These are phyloP conservation scores for Nematodospora anomalae DNA, from an alignment of 1,139 yeast genomes.

Conservation along the genomic window DNA sequence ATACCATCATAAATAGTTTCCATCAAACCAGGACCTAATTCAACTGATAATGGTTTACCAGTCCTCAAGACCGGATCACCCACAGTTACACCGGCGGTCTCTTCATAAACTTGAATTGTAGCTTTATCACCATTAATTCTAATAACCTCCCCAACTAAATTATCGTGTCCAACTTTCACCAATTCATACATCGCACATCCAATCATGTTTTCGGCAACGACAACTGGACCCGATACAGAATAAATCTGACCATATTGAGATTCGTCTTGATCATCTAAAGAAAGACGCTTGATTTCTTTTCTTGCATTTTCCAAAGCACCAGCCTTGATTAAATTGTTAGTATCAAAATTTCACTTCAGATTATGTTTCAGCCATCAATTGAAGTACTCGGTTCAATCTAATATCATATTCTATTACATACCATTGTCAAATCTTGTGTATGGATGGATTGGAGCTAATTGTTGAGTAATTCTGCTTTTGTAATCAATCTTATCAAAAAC, in stretches of 20 bases:
- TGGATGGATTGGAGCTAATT: neutral
- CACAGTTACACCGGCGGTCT: conserved; percentile 97
- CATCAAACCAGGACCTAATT: conserved; percentile 98
- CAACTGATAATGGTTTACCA: conserved; percentile 96
- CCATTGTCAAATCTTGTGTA: conserved; percentile 10
- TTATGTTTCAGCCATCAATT: neutral
- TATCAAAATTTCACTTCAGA: conserved; percentile 1
- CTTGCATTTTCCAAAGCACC: conserved; percentile 98
- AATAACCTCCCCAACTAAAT: conserved; percentile 95
- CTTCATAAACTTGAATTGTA: conserved; percentile 97
- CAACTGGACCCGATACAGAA: conserved; percentile 97
- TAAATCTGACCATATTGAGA: conserved; percentile 83
- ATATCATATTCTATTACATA: too few relatives aligned
- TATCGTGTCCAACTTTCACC: conserved; percentile 96
- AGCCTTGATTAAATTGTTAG: conserved; percentile 50
- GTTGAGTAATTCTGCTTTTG: neutral
- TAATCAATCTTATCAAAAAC: neutral
- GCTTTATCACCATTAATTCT: conserved; percentile 96
- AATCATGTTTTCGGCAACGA: conserved; percentile 96
- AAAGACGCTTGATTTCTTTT: conserved; percentile 84
- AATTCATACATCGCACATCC: conserved; percentile 99
- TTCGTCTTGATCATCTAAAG: conserved; percentile 74
- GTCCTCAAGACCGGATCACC: conserved; percentile 98
- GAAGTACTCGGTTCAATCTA: neutral
- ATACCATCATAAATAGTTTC: conserved; percentile 99